Base-by-base conservation (phyloP, 495 filamentous ascomycete genomes). In the Aspergillus panamensis region DNA sequence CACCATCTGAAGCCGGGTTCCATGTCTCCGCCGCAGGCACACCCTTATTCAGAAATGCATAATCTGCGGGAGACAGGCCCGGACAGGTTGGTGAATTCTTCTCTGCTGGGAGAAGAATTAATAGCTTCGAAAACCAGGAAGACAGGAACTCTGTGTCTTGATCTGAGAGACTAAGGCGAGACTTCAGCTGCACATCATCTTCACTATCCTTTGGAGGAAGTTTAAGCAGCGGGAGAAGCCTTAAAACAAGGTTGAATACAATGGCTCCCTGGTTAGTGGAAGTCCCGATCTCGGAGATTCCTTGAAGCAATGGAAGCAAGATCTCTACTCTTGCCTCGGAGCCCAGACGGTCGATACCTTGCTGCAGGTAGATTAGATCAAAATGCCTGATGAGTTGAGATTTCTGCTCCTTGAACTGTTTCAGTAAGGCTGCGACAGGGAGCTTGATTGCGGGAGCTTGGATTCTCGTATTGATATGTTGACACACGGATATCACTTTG, bases 341-440 rank as follows among this genome's bases (percentile, higher is more conserved):
- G 59, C 76, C 63, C 10, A 98, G 74, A 25, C 92, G 84, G 42
- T 83, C 80, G 43, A 97, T 77, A 33, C 93, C 92, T 68, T 94
- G 89, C 64, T 95, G 90, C 31, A 96, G 85, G 70, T 95, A 96
- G 31, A 87, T 76, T 51, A 97, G 69, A 75, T 97, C 94, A 69
- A 96, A 90, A 66, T 96, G 89, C 57, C 88, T 84, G 50, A 98
- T 81, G 7, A 96, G 80, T 2, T 87, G 78, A 43, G 80, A 76
- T 42, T 77, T 81, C 51, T 85, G 83, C 20, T 87, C 86, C 66
- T 96, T 97, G 79, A 93, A 97, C 67, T 97, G 94, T 61, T 88
- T 88, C 56, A 97, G 70, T 21, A 98, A 79, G 16, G 85, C 84
- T 8, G 83, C 80, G 25, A 98, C 92, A 10, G 94, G 94, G 9